Base-by-base conservation (phyloP, 768 basidiomycete genomes). In the Hericium coralloides region DNA sequence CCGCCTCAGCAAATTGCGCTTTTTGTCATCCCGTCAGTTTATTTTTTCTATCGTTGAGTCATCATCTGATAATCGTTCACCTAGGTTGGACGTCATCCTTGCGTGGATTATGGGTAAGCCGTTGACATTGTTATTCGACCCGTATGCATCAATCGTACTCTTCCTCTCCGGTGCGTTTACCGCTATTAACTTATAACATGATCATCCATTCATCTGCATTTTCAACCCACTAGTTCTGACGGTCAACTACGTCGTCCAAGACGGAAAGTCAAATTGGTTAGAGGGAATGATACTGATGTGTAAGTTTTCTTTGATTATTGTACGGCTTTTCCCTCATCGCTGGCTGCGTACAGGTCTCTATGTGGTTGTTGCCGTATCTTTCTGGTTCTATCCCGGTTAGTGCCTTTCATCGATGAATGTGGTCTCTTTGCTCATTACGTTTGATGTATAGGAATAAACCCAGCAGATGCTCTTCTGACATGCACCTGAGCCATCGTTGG, bases 31-130 rank as follows among this genome's bases (percentile, higher is more conserved):
- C 87, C 92, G 80, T 89, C 59, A 65, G 83, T 76, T 22, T 54
- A 48, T 7, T 45, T 9, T 36, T 47, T 17, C 39, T 18, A 50
- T n/a, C 52, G 38, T 22, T 17, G 23, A 3, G 25, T 50, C 38
- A n/a, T 14, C 55, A 10, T 14, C 48, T n/a, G 47, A 41, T 43
- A 52, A 57, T 55, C 54, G n/a, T 10, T 15, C 14, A 9, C 59
- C 52, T 63, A 89, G 79, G 54, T 84, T 90, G 63, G 85, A 89
- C 61, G 80, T 90, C 31, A 76, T 76, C 9, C 74, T 95, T 8
- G 91, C 77, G 4, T 97, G 92, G 93, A 80, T 81, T 22, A 72
- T 94, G 51, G 84, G 83, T 55, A 93, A 92, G 65, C 88, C 89
- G 10, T 67, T 89, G 54, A 84, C 84, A 15, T 74, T 95, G 55